Conservation (phyloP, 148 eudicot species). For the Persicaria tinctoria region DNA sequence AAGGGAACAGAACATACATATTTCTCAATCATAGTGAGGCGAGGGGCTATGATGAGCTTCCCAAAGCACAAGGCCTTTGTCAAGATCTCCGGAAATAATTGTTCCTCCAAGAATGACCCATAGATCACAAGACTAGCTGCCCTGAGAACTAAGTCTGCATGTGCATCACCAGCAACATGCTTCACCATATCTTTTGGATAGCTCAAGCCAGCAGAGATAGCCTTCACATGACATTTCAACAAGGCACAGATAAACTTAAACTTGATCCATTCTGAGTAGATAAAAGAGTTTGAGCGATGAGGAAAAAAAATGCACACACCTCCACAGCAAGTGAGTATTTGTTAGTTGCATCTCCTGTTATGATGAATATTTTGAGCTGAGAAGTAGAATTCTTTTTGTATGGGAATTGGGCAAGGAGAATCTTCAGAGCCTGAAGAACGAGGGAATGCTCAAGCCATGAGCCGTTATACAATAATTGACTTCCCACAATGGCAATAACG, state of each 20-base stretch:
- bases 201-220: slow-evolving; percentile 48
- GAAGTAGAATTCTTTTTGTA: slow-evolving; percentile 26
- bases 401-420: slow-evolving; percentile 44
- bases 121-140: slow-evolving; percentile 62
- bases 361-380: slow-evolving; percentile 50
- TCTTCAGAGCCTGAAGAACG: slow-evolving; percentile 63
- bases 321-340: slow-evolving; percentile 75
- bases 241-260: background rate
- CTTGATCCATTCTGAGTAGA: background rate
- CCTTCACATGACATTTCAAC: slow-evolving; percentile 29
- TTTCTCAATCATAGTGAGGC: slow-evolving; percentile 58
- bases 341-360: slow-evolving; percentile 51
- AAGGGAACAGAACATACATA: slow-evolving; percentile 46
- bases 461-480: slow-evolving; percentile 65
- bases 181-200: slow-evolving; percentile 62
- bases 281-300: slow-evolving; percentile 6
- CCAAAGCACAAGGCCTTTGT: slow-evolving; percentile 70
- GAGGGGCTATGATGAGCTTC: slow-evolving; percentile 81
- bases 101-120: slow-evolving; percentile 84
- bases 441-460: slow-evolving; percentile 94
- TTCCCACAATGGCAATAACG: slow-evolving; percentile 64
- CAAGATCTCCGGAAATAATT: slow-evolving; percentile 67
- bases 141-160: slow-evolving; percentile 38
- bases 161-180: slow-evolving; percentile 50
- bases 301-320: slow-evolving; percentile 30